Evolutionary conservation across 495 filamentous ascomycete species (phyloP).

Genomic region (Cladorrhinum samala): DNA sequence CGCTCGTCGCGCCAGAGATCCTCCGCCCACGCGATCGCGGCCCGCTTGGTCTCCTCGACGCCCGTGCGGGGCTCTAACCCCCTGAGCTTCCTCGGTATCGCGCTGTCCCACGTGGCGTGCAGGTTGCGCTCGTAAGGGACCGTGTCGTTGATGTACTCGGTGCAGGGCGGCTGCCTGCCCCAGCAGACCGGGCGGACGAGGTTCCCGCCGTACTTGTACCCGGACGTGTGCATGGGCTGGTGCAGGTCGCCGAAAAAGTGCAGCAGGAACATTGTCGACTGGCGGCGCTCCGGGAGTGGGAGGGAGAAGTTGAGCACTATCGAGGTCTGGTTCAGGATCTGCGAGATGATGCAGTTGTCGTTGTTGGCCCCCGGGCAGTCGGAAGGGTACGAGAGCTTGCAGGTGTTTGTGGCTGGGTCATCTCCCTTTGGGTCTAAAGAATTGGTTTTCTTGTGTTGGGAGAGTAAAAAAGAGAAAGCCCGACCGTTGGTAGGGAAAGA

Average conservation of each 20-base stretch:
- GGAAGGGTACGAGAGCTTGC: constrained; percentile 7
- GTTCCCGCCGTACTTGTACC: constrained; percentile 15
- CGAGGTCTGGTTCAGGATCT: constrained; percentile 17
- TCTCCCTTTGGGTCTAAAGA: constrained; percentile 12
- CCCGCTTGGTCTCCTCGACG: constrained; percentile 7
- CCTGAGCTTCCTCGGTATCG: constrained; percentile 9
- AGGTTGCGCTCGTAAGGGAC: not conserved
- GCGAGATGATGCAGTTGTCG: constrained; percentile 13
- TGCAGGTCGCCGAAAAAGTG: constrained; percentile 18
- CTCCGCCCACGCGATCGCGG: constrained; percentile 9
- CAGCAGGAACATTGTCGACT: constrained; percentile 17
- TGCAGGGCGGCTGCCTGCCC: not conserved
- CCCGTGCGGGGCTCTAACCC: not conserved
- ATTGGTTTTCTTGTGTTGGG: not conserved
- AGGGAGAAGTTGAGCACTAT: constrained; percentile 9
- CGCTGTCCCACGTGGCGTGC: constrained; percentile 13
- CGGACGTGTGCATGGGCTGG: constrained; percentile 10
- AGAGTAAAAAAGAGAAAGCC: not conserved
- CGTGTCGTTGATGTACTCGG: not conserved
- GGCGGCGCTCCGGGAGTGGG: not conserved
- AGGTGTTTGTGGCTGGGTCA: constrained; percentile 10
- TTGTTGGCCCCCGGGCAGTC: constrained; percentile 3
- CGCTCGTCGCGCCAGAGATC: constrained; percentile 7
- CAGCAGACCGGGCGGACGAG: constrained; percentile 13
- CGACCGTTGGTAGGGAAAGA: not conserved